Evolutionary conservation across 2,329 filamentous ascomycete genomes (phyloP), one percentile per base, ranked within the genome.

Genomic region (Dryadomyces quercivorus): DNA sequence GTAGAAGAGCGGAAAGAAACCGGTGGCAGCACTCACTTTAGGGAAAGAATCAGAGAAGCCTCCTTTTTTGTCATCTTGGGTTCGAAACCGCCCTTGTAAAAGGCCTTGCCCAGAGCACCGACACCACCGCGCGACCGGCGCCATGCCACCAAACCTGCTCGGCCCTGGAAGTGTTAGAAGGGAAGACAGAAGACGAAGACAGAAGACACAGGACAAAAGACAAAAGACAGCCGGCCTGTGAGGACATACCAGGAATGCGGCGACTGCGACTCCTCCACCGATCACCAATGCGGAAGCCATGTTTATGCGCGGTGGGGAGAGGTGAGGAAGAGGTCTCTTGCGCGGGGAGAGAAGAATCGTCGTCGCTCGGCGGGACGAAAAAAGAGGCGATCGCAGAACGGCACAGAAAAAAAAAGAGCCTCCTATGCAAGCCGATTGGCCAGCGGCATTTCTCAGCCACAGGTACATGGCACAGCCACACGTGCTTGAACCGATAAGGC

Each of bases 1-100:
- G 48, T 31, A 42, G 1, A 8, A 7, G 13, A 22, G 55, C 18
- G 44, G 16, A 16, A 10, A 7, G n/a, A 20, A 43, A n/a, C n/a
- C n/a, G n/a, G 47, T 26, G 50, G 10, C 20, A 1, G 7, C 9
- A 16, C 58, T n/a, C 81, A 96, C 92, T 84, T 88, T 58, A 97
- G 83, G 60, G 93, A 87, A 50, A 98, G 74, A 58, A 98, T 96
- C 62, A 98, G 73, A 5, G 90, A 79, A 21, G 93, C 93, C 72
- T 98, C 93, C 68, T 86, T 84, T 69, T 86, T 82, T 69, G 83
- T 96, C 92, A 98, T 98, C 71, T 86, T 87, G 57, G 83, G 77
- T 74, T 98, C 93, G 67, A 98, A 98, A n/a, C 93, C 93, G 62
- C 93, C 93, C 72, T 97, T 98, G 78, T 96, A 97, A 67, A 90